These are phyloP conservation scores for Ophiostoma angusticollis DNA, from an alignment of 2,329 filamentous ascomycete genomes.

Conservation along the genomic window DNA sequence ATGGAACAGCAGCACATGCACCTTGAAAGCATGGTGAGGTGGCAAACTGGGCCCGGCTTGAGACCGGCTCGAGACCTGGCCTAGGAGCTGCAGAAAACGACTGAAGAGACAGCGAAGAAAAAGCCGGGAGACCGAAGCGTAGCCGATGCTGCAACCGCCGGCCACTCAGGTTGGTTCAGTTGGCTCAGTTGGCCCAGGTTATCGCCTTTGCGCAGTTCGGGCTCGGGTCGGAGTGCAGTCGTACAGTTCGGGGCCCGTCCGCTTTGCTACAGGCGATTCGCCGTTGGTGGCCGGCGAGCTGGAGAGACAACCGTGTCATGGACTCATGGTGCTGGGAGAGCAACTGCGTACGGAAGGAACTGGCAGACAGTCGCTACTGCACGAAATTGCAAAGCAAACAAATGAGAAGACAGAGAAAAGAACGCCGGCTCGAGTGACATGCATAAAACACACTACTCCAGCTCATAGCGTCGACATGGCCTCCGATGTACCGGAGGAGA, in stretches of 20 bases:
- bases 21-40: constrained; percentile 29
- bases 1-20: constrained; percentile 20
- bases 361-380: too few relatives aligned
- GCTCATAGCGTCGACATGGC: not conserved
- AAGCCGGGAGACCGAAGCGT: not conserved
- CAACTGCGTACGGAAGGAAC: too few relatives aligned
- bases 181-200: too few relatives aligned
- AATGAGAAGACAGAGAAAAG: constrained; percentile 9
- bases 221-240: constrained; percentile 5
- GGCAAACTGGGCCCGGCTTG: constrained; percentile 30
- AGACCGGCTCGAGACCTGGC: constrained; percentile 18
- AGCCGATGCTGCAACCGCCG: constrained; percentile 3
- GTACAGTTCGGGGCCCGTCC: too few relatives aligned
- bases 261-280: not conserved
- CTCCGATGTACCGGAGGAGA: not conserved
- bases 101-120: not conserved
- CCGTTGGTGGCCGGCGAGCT: not conserved
- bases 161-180: constrained; percentile 8
- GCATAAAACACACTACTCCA: constrained; percentile 2
- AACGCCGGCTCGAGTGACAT: constrained; percentile 13
- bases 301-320: not conserved
- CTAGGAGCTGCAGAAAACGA: not conserved
- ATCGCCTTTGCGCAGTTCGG: constrained; percentile 4
- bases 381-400: not conserved
- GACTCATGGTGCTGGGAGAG: too few relatives aligned